Base-by-base conservation (phyloP, 345 rosid genomes). In the Citrus sinensis region DNA sequence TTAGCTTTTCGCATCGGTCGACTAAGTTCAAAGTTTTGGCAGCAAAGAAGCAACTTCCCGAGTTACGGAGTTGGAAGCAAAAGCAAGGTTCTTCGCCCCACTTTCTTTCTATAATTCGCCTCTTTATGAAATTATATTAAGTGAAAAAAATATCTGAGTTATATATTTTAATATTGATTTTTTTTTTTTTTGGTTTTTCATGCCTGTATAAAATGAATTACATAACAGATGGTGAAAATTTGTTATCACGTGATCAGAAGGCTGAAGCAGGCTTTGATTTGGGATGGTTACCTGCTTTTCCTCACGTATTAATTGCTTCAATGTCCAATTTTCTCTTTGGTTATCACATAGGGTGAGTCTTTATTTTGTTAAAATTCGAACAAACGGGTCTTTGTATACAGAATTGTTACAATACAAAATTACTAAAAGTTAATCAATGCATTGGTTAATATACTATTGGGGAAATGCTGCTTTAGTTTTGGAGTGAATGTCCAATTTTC, bases 281-380 rank as follows among this genome's bases (percentile, higher is more conserved):
- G 58, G 96, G 96, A 83, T 90, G 94, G 92, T 56, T 89, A 46
- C 92, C 92, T 55, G 87, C 95, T 74, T 91, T 93, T 73, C 94
- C 96, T 80, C 92, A 87, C 82, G 91, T 81, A 49, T 55, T 82
- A 67, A 75, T 83, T 9, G 98, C 94, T 83, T 91, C 98, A 37
- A 87, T 91, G 92, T 84, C 95, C 14, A 93, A 88, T 83, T 89
- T 90, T 84, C 89, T 93, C 20, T 93, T 93, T 42, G 94, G 96
- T 78, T 93, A 93, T 84, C 98, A 93, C 86, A 91, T 93, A 17
- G 94, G 95, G 93, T 90, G 32, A 56, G 81, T 20, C 5, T 61
- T 17, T 75, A 6, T 24, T 59, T 35, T 54, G 58, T 17, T 54
- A 35, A 35, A 35, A 35, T 35, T 35, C 37, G 37, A 35, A 35